These are phyloP conservation scores for Cladosporium sp. DNA, from an alignment of 2,329 filamentous ascomycete genomes.

Conservation along the genomic window DNA sequence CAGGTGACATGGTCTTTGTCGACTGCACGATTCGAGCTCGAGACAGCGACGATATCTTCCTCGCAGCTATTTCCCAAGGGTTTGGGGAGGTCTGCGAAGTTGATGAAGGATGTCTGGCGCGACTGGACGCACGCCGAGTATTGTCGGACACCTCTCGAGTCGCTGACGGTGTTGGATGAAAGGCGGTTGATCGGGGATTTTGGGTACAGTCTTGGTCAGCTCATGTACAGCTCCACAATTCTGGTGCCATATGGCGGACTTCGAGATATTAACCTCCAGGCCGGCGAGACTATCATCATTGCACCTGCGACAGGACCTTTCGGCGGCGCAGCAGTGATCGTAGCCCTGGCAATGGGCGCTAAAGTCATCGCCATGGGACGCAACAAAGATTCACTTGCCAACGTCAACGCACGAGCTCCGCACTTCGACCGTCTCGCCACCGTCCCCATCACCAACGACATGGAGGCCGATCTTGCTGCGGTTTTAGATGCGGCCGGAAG, in stretches of 20 bases:
- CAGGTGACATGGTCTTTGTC: constrained; percentile 38
- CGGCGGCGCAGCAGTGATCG: constrained; percentile 45
- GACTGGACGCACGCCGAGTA: constrained; percentile 37
- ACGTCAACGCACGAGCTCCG: constrained; percentile 27
- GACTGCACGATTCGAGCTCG: constrained; percentile 36
- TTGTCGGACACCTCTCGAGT: constrained; percentile 36
- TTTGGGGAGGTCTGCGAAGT: constrained; percentile 25
- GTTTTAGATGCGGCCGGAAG: constrained; percentile 31
- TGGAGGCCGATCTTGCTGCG: constrained; percentile 33
- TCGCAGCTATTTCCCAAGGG: constrained; percentile 31
- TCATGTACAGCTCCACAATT: constrained; percentile 36
- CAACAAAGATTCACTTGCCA: constrained; percentile 24
- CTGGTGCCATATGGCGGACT: constrained; percentile 47
- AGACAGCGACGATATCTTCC: constrained; percentile 32
- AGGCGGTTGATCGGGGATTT: constrained; percentile 24
- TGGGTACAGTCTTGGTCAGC: constrained; percentile 41
- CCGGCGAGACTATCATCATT: constrained; percentile 49
- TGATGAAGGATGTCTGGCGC: constrained; percentile 37
- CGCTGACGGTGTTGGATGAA: constrained; percentile 33
- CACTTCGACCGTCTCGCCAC: constrained; percentile 31
- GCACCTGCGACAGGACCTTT: constrained; percentile 49
- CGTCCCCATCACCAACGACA: constrained; percentile 40
- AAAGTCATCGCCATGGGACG: constrained; percentile 49
- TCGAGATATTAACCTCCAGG: constrained; percentile 37
- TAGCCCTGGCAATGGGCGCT: constrained; percentile 50